These are phyloP conservation scores for Xerocomellus intermedius DNA, from an alignment of 768 basidiomycete species.

Conservation along the genomic window DNA sequence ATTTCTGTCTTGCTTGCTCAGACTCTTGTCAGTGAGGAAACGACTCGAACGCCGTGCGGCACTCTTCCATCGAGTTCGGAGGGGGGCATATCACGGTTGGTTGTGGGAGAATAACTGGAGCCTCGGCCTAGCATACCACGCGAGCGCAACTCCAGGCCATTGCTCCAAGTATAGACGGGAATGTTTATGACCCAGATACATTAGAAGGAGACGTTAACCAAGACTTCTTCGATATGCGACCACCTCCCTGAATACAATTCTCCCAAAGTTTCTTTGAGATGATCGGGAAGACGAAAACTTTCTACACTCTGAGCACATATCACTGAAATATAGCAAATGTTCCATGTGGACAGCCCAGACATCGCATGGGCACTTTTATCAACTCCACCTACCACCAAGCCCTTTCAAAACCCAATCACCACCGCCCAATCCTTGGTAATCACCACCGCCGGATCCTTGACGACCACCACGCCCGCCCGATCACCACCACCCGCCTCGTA, in stretches of 20 bases:
- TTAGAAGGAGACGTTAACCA: background rate
- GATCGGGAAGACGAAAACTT: no score
- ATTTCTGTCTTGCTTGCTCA: background rate
- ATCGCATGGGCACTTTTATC: background rate
- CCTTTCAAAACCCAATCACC: slow-evolving; percentile 26
- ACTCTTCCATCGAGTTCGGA: background rate
- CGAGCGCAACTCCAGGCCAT: background rate
- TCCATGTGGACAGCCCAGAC: background rate
- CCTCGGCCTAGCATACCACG: background rate
- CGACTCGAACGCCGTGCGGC: background rate
- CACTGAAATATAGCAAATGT: background rate
- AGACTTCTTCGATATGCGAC: background rate
- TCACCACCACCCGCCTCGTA: slow-evolving; percentile 60
- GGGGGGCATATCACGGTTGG: background rate
- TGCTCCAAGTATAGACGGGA: background rate
- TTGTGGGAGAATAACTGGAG: background rate
- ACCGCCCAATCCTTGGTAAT: slow-evolving; percentile 69
- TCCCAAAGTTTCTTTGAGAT: background rate
- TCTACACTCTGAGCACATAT: background rate
- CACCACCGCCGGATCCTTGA: slow-evolving; percentile 70
- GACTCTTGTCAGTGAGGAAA: background rate
- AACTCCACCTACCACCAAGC: background rate
- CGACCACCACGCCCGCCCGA: slow-evolving; percentile 60
- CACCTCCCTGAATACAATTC: background rate
- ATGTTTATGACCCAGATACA: background rate